phyloP scores from a whole-genome alignment of 306 rosid genomes.

The Dalbergia cultrata region DNA sequence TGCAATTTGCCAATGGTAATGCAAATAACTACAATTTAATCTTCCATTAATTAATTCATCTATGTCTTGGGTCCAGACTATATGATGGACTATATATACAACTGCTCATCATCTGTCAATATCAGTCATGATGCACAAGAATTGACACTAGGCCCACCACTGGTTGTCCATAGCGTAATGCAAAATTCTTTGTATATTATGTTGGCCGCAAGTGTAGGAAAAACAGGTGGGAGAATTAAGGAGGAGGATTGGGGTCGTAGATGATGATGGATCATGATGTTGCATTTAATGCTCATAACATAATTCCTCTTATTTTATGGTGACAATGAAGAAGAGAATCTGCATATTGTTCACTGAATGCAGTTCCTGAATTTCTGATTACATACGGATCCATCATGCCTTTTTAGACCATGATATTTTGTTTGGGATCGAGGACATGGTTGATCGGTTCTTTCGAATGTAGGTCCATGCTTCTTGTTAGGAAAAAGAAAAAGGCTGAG shows the following conservation, averaged over 20 bases:
- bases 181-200: not conserved
- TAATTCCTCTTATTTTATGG: not conserved
- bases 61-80: not conserved
- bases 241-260: slow-evolving; percentile 17
- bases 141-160: slow-evolving; percentile 38
- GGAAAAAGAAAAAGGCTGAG: not conserved
- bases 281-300: slow-evolving; percentile 30
- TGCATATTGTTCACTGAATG: slow-evolving; percentile 15
- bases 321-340: not conserved
- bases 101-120: slow-evolving; percentile 12
- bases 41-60: not conserved
- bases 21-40: not conserved
- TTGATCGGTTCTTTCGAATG: not conserved
- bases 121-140: slow-evolving; percentile 35
- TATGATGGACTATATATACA: slow-evolving; percentile 1
- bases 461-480: not conserved
- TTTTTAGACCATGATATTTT: not conserved
- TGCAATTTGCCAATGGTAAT: not conserved
- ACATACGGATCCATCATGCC: not conserved
- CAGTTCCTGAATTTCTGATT: slow-evolving; percentile 11
- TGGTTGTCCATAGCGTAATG: not conserved
- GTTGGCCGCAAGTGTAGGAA: slow-evolving; percentile 3
- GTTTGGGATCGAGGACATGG: not conserved
- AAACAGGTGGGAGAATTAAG: not conserved
- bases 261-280: not conserved